Base-by-base conservation (phyloP, 2,329 filamentous ascomycete species). In the Hirsutella rhossiliensis region DNA sequence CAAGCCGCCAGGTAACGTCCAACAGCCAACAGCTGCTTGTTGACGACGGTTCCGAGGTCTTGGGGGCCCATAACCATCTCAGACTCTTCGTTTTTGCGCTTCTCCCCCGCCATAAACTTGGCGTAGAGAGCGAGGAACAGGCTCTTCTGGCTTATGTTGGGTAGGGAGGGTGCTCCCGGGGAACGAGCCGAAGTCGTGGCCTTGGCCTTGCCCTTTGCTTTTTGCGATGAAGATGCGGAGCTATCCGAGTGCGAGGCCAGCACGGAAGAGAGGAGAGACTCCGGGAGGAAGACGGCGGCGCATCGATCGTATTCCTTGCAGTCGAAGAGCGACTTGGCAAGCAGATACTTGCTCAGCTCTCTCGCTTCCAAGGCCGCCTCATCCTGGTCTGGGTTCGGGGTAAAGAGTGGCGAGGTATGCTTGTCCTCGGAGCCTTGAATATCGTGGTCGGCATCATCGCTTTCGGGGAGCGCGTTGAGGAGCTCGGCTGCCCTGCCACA, bases 31-130 rank as follows among this genome's bases (percentile, higher is more conserved):
- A 98, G 67, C 60, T 97, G 87, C 60, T 88, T 87, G 61, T 98
- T 98, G 47, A 79, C 65, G 2, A 87, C 85, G 29, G 82, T 81
- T 1, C 89, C 88, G 13, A 87, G 80, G 62, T 98, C 92, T 46
- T 89, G 82, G 1, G 92, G 90, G 0, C 92, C 92, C 64, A 97
- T 79, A 42, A 98, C 86, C 84, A 96, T 96, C 65, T 98, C 92
- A 19, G 86, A 87, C 46, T 97, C 90, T 62, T 98, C 92, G 55
- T 95, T 87, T 63, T 90, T 95, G 51, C 87, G 80, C 70, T 97
- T 96, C 69, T 98, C 92, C 2, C 92, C 92, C 0, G 89, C 84
- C 50, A 97, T 77, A 58, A 89, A 88, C 58, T 90, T 94, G 38
- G 92, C 87, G 56, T 98, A 98, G 4, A 97, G 69, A 0, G 88